Conservation (phyloP, 1,284 basidiomycete genomes). For the Bjerkandera adusta region DNA sequence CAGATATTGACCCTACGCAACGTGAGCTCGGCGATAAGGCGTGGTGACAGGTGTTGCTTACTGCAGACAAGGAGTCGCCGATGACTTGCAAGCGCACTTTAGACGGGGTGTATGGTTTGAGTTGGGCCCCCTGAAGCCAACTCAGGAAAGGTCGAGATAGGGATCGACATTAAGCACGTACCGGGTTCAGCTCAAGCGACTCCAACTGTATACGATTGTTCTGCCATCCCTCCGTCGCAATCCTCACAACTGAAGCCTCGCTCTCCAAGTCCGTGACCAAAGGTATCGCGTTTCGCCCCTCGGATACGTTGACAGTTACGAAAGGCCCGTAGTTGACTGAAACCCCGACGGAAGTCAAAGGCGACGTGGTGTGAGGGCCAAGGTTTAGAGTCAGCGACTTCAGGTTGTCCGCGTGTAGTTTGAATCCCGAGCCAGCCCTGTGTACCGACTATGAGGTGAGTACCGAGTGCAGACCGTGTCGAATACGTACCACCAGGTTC, state of each 20-base stretch:
- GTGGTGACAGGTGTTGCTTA: conserved; percentile 23
- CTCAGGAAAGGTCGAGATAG: too few relatives aligned
- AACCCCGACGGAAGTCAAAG: conserved; percentile 43
- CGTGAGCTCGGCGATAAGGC: neutral
- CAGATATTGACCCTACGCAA: conserved; percentile 48
- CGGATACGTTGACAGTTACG: conserved; percentile 45
- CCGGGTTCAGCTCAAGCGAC: conserved; percentile 43
- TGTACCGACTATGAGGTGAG: neutral
- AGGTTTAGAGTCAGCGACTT: conserved; percentile 44
- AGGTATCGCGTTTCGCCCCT: conserved; percentile 43
- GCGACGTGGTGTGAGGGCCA: conserved; percentile 47
- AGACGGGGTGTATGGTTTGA: conserved; percentile 46
- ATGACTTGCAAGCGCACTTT: conserved; percentile 53
- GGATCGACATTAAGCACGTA: conserved; percentile 22
- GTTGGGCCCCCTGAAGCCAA: conserved; percentile 42
- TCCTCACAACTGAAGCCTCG: conserved; percentile 36
- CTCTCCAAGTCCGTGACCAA: conserved; percentile 1
- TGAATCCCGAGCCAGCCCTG: conserved; percentile 57
- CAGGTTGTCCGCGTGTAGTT: conserved; percentile 45
- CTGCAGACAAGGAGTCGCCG: conserved; percentile 56
- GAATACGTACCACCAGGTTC: conserved; percentile 37
- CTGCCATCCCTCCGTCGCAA: conserved; percentile 58
- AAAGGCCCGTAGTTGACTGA: conserved; percentile 49
- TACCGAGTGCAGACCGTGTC: neutral
- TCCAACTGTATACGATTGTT: conserved; percentile 55